Conservation (phyloP, 768 basidiomycete genomes). For the Naganishia friedmannii region DNA sequence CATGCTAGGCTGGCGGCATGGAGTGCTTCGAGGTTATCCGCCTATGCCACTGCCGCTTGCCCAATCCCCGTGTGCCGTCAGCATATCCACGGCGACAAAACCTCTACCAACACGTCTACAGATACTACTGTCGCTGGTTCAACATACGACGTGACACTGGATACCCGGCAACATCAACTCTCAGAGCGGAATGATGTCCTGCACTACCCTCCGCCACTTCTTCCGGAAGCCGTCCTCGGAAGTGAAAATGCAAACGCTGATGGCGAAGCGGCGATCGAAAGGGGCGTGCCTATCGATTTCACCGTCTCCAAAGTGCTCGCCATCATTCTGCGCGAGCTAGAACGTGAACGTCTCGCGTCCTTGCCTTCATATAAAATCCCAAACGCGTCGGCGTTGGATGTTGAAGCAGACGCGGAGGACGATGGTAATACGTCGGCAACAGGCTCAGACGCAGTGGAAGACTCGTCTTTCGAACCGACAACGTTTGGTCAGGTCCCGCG, state of each 20-base stretch:
- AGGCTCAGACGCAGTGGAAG: constrained; percentile 20
- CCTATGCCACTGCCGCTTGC: constrained; percentile 46
- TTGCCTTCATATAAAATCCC: not conserved
- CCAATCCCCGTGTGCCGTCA: constrained; percentile 41
- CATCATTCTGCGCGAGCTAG: constrained; percentile 42
- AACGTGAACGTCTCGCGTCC: not conserved
- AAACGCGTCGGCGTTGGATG: constrained; percentile 8
- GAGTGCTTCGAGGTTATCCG: constrained; percentile 34
- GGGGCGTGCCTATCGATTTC: constrained; percentile 38
- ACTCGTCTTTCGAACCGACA: constrained; percentile 10
- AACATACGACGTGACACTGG: not conserved
- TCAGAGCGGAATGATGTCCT: not conserved
- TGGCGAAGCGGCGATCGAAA: not conserved
- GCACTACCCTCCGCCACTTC: constrained; percentile 17
- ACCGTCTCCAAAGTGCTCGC: constrained; percentile 43
- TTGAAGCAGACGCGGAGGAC: constrained; percentile 22
- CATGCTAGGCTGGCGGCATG: constrained; percentile 32
- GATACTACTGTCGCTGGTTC: not conserved
- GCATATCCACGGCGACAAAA: not conserved
- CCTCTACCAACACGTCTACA: not conserved
- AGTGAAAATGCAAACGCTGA: not conserved
- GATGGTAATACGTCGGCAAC: constrained; percentile 7
- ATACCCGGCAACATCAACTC: not conserved
- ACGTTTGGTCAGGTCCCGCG: not conserved
- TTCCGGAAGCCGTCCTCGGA: not conserved